Evolutionary conservation across 176 grass and related monocot species (phyloP).

Genomic region (Echinochloa phyllopogon): DNA sequence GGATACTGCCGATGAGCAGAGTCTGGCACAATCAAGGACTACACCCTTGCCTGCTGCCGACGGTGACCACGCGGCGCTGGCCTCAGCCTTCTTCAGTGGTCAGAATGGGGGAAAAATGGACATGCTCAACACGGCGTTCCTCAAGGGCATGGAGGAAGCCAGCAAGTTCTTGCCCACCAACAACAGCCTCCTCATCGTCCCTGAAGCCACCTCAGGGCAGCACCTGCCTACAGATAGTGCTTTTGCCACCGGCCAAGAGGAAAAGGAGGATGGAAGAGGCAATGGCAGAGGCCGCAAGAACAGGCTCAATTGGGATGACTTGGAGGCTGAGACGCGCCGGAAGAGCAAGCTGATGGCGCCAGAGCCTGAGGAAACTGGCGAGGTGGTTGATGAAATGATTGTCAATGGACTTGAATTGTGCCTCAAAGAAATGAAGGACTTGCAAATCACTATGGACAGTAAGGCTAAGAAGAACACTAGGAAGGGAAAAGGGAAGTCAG

Average conservation of each 20-base stretch:
- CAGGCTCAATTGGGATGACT: background rate
- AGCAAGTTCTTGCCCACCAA: slow-evolving; percentile 46
- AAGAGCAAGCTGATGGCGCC: slow-evolving; percentile 4
- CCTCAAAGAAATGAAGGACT: background rate
- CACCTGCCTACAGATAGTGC: no score
- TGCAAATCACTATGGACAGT: slow-evolving; percentile 25
- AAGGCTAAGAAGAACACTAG: slow-evolving; percentile 11
- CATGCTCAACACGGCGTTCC: slow-evolving; percentile 36
- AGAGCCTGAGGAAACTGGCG: background rate
- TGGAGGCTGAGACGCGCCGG: background rate
- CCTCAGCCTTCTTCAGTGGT: background rate
- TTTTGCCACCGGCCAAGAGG: background rate
- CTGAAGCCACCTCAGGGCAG: no score
- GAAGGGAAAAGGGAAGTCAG: background rate
- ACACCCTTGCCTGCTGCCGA: background rate
- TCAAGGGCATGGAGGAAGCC: slow-evolving; percentile 46
- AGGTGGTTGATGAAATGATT: background rate
- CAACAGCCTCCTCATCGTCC: slow-evolving; percentile 13
- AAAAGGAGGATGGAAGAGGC: slow-evolving; percentile 1
- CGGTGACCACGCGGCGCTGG: background rate
- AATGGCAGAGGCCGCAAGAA: background rate
- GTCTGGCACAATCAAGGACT: background rate
- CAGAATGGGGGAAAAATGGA: background rate
- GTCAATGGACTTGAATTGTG: background rate
- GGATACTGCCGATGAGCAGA: background rate